A percentile compares a stretch with the other conserved stretches of the same genome.
These are phyloP conservation scores for Mycena rebaudengoi DNA, from an alignment of 768 basidiomycete species.

Conservation along the genomic window DNA sequence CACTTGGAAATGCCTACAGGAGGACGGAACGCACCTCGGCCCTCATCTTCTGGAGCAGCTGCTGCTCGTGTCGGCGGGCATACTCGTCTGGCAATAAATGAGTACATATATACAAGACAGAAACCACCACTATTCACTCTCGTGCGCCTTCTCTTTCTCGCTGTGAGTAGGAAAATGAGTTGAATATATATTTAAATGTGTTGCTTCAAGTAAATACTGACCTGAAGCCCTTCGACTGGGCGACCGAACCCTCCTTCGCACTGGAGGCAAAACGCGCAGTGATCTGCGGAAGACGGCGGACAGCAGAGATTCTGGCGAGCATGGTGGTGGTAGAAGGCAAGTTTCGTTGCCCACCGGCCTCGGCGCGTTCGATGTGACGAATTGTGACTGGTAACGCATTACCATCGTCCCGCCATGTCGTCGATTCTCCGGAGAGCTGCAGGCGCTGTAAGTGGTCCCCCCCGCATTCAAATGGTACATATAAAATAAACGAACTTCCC, in stretches of 20 bases:
- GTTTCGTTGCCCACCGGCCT: neutral
- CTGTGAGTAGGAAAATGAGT: conserved; percentile 34
- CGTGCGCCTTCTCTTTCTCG: conserved; percentile 64
- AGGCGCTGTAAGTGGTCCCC: conserved; percentile 20
- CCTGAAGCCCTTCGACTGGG: conserved; percentile 25
- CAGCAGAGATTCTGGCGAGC: conserved; percentile 15
- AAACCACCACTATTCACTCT: conserved; percentile 42
- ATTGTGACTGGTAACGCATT: neutral
- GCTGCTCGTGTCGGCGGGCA: conserved; percentile 52
- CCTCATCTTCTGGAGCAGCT: conserved; percentile 55
- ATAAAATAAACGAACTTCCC: too few species aligned
- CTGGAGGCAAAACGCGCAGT: conserved; percentile 20
- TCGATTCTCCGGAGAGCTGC: conserved; percentile 28
- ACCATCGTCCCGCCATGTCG: conserved; percentile 17
- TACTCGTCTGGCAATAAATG: conserved; percentile 53
- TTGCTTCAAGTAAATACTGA: neutral
- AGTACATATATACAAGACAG: neutral
- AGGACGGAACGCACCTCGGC: conserved; percentile 44
- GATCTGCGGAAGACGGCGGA: conserved; percentile 19
- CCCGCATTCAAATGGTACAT: too few species aligned
- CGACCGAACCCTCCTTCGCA: conserved; percentile 12
- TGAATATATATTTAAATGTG: neutral
- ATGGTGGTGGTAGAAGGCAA: conserved; percentile 8
- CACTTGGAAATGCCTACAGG: neutral
- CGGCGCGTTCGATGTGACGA: neutral